These are phyloP conservation scores for Scytalidium lignicola DNA, from an alignment of 2,329 filamentous ascomycete genomes.

Conservation along the genomic window DNA sequence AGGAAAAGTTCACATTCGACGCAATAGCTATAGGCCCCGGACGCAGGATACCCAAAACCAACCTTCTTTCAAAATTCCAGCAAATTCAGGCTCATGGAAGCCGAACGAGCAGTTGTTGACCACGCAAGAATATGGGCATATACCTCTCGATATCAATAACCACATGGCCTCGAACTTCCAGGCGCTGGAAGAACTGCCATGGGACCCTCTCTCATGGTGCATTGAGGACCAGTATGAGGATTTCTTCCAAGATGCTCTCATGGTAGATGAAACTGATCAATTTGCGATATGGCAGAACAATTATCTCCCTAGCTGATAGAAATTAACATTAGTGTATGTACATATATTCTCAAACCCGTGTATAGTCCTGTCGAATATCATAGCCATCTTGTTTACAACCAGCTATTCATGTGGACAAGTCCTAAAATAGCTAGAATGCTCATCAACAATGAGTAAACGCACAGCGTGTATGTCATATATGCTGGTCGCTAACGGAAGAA, in stretches of 20 bases:
- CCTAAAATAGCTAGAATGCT: background rate
- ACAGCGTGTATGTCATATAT: background rate
- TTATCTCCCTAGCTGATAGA: no score
- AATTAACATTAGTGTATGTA: no score
- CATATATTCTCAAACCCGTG: no score
- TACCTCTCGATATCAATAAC: background rate
- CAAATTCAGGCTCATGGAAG: background rate
- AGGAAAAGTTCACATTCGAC: slow-evolving; percentile 14
- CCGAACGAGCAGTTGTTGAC: background rate
- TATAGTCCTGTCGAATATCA: no score
- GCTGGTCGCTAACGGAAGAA: background rate
- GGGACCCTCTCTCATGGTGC: slow-evolving; percentile 10
- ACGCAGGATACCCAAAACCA: background rate
- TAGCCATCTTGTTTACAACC: no score
- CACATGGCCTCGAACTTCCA: background rate
- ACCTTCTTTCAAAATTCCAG: background rate
- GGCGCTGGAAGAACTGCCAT: slow-evolving; percentile 1
- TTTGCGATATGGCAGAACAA: slow-evolving; percentile 4
- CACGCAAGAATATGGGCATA: slow-evolving; percentile 1
- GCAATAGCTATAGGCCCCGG: slow-evolving; percentile 5
- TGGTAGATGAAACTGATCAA: slow-evolving; percentile 8
- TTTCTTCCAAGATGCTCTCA: slow-evolving; percentile 10
- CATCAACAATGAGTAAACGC: no score
- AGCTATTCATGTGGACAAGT: no score
- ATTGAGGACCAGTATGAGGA: slow-evolving; percentile 8